Evolutionary conservation across 805 yeast genomes (phyloP), one percentile per base, ranked within the genome.

Genomic region (Hermanozyma aechmeae): DNA sequence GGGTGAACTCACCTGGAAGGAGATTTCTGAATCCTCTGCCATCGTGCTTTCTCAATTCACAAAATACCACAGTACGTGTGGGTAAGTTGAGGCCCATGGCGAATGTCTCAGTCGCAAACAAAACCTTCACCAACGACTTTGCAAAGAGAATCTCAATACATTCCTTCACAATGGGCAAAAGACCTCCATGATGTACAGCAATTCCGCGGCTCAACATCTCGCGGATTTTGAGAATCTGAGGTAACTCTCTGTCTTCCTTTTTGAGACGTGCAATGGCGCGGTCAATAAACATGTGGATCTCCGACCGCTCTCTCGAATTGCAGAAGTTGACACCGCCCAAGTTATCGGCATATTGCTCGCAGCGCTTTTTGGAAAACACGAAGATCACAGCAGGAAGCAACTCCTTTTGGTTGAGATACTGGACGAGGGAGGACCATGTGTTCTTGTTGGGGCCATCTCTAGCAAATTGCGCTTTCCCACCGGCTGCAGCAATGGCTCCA

Each of bases 81-180:
- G 98, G 98, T 48, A 92, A 63, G 50, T 92, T 92, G 50, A 92
- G 70, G 10, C 98, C 98, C 97, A 92, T 92, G 5, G 98, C 97
- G 65, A 92, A 89, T 0, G 98, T 92, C 54, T 92, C 98, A 0
- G 98, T 92, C 0, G 98, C 97, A 61, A 92, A 92, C 29, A 92
- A 60, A 1, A 89, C 92, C 52, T 86, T 87, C 25, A 92, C 82
- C 29, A 89, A 64, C 0, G 94, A 78, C 42, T 74, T 79, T 0
- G 96, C 77, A 58, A 92, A 92, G 27, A 92, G 57, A 32, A 92
- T 87, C 55, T 92, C 98, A 39, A 87, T 87, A 26, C 85, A 75
- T 48, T 87, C 97, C 46, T 87, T 87, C 16, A 87, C 93, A 23
- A 87, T 87, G 0, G 97, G 97, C 33, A 87, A 57, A 34, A 87